These are phyloP conservation scores for Alopecurus myosuroides DNA, from an alignment of 176 grass and related monocot genomes.

Conservation along the genomic window DNA sequence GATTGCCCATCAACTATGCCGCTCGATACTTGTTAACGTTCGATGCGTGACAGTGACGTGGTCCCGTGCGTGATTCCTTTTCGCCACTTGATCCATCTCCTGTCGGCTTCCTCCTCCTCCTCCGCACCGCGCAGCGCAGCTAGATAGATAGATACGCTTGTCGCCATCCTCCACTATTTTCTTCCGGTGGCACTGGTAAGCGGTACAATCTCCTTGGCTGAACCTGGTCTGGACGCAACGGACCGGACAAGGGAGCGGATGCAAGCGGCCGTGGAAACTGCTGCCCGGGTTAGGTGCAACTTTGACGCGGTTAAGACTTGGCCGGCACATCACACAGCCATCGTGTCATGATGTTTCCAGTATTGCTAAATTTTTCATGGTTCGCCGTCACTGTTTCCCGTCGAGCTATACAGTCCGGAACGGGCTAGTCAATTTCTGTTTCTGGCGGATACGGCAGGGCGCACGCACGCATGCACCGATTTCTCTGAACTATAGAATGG, in stretches of 20 bases:
- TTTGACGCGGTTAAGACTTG: constrained; percentile 16
- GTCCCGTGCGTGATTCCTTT: not conserved
- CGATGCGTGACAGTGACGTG: not conserved
- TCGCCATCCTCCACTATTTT: not conserved
- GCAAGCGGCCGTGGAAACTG: not conserved
- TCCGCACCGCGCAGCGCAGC: not conserved
- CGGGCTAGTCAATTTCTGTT: not conserved
- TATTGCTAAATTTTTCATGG: not conserved
- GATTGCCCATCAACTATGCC: no score
- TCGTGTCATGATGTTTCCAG: not conserved
- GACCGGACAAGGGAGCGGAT: not conserved
- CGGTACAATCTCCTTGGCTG: not conserved
- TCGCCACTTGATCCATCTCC: not conserved
- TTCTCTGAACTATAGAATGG: not conserved
- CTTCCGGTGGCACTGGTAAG: not conserved
- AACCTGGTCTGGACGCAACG: not conserved
- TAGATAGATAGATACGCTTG: not conserved
- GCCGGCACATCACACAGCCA: not conserved
- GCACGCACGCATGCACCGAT: not conserved
- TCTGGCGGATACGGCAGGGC: not conserved
- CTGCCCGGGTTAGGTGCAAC: not conserved
- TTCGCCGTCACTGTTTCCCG: not conserved
- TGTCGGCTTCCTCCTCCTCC: not conserved
- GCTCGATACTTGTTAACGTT: no score
- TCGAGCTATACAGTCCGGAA: not conserved